These are phyloP conservation scores for Fraxinus quadrangulata DNA, from an alignment of 257 asterid genomes.

Conservation along the genomic window DNA sequence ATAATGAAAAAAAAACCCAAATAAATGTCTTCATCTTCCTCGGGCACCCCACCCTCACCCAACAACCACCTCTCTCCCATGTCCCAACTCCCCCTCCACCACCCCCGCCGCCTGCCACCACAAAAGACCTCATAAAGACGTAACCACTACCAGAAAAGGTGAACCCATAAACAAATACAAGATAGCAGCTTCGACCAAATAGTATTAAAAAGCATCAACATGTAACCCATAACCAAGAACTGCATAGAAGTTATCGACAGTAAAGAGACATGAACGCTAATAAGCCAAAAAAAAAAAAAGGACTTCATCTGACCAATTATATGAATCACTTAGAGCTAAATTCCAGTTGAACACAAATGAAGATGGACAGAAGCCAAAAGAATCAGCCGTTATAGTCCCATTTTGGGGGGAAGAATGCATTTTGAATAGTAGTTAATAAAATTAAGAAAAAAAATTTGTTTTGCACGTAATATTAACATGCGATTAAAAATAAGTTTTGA, in stretches of 20 bases:
- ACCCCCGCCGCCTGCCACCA: not conserved
- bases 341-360: conserved; percentile 1
- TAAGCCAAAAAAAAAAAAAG: not conserved
- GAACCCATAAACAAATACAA: not conserved
- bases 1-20: not conserved
- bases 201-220: no score
- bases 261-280: not conserved
- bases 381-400: no score
- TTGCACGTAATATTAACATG: no score
- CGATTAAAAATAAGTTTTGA: no score
- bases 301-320: not conserved
- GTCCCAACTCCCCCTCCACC: not conserved
- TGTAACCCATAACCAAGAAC: not conserved
- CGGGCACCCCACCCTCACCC: not conserved
- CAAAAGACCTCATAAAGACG: not conserved
- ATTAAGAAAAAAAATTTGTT: no score
- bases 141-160: not conserved
- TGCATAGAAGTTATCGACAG: not conserved
- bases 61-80: not conserved
- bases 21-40: not conserved
- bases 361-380: conserved; percentile 20
- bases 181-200: no score
- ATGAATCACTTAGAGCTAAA: not conserved
- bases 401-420: no score
- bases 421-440: no score